Evolutionary conservation across 106 monocot species (phyloP), one percentile per base, ranked within the genome.

Genomic region (Xerophyta viscosa): DNA sequence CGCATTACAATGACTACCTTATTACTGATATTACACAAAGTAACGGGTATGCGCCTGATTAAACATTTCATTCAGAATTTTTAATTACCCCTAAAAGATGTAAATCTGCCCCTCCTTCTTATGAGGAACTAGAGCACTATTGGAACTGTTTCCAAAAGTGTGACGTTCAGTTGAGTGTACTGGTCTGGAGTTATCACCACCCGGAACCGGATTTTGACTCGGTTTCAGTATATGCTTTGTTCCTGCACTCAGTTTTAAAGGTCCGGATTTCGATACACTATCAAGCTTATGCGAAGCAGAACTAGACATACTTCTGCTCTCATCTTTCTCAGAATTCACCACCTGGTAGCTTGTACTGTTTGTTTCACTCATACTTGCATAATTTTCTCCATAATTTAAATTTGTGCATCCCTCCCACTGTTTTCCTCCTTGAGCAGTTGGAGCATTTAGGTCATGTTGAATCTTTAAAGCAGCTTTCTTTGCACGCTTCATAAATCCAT

Each of bases 201-300:
- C 52, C 36, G 31, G 11, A 25, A n/a, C n/a, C n/a, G n/a, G n/a
- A n/a, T 36, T 58, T 23, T 52, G 46, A 57, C 65, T 46, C 15
- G 73, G 77, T 60, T 59, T 83, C 28, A 83, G 52, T 51, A 74
- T 69, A 58, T 74, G 77, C 53, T 71, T 83, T 26, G 74, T 55
- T 54, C 74, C 78, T 42, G 77, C 66, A 55, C 50, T 71, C 53
- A 78, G 31, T 60, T 64, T 72, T 24, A 82, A 27, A 51, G 71
- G 71, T 42, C 69, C 62, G 50, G 65, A 29, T 54, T 64, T 68
- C 20, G 46, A 48, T 18, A 41, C 47, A 37, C 14, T 19, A 24
- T 39, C 41, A 30, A 37, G 6, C 30, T 68, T 74, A 24, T 20
- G 27, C 25, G 63, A 50, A 54, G 42, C 42, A 9, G 43, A 29